Base-by-base conservation (phyloP, 495 filamentous ascomycete species). In the Penicillium herquei region DNA sequence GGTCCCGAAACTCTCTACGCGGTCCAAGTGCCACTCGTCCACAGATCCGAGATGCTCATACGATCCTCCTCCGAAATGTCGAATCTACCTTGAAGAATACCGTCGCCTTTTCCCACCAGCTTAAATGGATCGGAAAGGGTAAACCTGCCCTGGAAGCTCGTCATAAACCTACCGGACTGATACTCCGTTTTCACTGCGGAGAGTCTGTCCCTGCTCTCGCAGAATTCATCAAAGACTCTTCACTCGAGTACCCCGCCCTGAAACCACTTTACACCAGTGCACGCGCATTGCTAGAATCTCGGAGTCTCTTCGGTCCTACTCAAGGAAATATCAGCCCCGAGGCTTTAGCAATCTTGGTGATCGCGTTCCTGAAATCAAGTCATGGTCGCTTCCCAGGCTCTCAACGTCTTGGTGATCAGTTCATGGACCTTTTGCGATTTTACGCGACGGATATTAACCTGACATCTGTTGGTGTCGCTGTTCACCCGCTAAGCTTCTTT, bases 261-360 rank as follows among this genome's bases (percentile, higher is more conserved):
- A 68, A 69, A 12, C 66, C 78, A 13, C 55, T 87, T 1, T 86
- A 81, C 54, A 56, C 71, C 32, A 47, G 76, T 16, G 55, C 78
- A 10, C 79, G 82, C 39, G 58, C 73, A 17, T 70, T 77, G 16
- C 71, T 88, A 30, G 71, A 81, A 46, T 64, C 76, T 5, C 73
- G 75, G 32, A 65, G 68, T 42, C 58, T 87, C 7, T 75, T 74
- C 26, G 76, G 79, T 13, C 62, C 72, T 21, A 65, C 65, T 49
- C 49, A 64, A 6, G 71, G 74, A 13, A 78, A 80, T 6, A 55
- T 86, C 9, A 72, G 74, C 4, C 67, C 78, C 1, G 80, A 84
- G 57, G 65, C 72, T 6, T 64, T 87, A 12, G 65, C 83, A 50
- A 76, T 84, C 63, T 78, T 86, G 59, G 56, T 85, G n/a, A 78